A percentile compares a stretch with the other conserved stretches of the same genome.
Conservation (phyloP, 2,329 filamentous ascomycete species). For the Ophiostoma ips region DNA sequence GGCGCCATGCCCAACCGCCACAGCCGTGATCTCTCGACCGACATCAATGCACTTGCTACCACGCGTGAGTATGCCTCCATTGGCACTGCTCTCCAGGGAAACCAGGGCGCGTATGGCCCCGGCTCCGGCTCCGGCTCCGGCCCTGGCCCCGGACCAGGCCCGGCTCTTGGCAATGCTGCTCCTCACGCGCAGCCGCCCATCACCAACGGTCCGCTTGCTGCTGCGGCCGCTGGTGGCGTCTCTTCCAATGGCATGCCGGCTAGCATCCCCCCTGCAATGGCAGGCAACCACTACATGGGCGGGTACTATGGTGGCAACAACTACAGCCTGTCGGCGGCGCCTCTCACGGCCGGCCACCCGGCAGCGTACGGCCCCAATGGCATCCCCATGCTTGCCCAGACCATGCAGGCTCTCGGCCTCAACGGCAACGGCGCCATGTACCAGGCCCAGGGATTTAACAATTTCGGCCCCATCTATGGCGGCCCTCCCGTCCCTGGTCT, state of each 20-base stretch:
- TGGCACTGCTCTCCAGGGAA: conserved; percentile 65
- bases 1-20: conserved; percentile 53
- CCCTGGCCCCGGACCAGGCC: too few relatives aligned
- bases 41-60: conserved; percentile 19
- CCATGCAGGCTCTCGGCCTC: conserved; percentile 53
- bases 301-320: conserved; percentile 15
- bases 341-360: conserved; percentile 12
- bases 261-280: conserved; percentile 10
- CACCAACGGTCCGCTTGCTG: conserved; percentile 13
- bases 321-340: conserved; percentile 8
- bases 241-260: conserved; percentile 11
- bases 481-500: conserved; percentile 20
- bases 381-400: conserved; percentile 50
- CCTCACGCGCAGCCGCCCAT: conserved; percentile 14
- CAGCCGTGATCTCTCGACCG: conserved; percentile 53
- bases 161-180: conserved; percentile 24
- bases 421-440: conserved; percentile 40
- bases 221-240: conserved; percentile 16
- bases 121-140: too few relatives aligned
- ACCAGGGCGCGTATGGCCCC: conserved; percentile 65
- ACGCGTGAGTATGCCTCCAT: conserved; percentile 44
- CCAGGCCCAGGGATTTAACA: conserved; percentile 19
- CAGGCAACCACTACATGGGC: conserved; percentile 14
- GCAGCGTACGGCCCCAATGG: conserved; percentile 24
- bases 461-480: conserved; percentile 38